phyloP scores from a whole-genome alignment of 2,329 filamentous ascomycete species.

The Beauveria bassiana region DNA sequence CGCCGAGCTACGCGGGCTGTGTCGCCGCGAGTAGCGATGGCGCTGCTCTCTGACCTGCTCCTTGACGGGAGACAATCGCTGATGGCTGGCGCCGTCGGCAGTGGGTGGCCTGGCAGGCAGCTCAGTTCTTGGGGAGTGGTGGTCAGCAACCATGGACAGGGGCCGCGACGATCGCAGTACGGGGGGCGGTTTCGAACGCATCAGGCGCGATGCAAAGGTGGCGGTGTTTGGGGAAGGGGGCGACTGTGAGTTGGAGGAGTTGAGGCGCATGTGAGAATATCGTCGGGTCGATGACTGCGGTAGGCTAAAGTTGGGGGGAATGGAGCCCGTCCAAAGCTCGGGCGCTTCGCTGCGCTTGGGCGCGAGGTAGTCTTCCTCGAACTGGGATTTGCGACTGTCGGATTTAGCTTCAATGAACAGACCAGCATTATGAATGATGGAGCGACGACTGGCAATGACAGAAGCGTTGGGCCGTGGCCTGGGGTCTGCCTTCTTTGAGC shows the following conservation, averaged over 20 bases:
- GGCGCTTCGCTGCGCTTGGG: background rate
- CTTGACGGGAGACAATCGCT: constrained; percentile 8
- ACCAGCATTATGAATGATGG: constrained; percentile 42
- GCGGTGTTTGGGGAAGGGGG: constrained; percentile 15
- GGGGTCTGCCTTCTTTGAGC: constrained; percentile 24
- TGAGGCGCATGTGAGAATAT: constrained; percentile 33
- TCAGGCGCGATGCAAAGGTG: constrained; percentile 14
- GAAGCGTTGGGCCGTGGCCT: constrained; percentile 44
- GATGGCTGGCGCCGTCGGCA: constrained; percentile 14
- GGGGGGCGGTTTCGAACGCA: constrained; percentile 35
- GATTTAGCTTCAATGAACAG: constrained; percentile 34
- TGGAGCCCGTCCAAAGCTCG: constrained; percentile 14
- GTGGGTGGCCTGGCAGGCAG: constrained; percentile 24
- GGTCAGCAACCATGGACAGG: constrained; percentile 47
- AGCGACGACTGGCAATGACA: constrained; percentile 42
- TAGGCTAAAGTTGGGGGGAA: constrained; percentile 46
- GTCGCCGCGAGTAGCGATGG: background rate
- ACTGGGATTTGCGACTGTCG: constrained; percentile 17
- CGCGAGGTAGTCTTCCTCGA: constrained; percentile 5
- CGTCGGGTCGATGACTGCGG: constrained; percentile 39
- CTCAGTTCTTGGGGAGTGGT: constrained; percentile 36
- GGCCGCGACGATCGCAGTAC: constrained; percentile 41
- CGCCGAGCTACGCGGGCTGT: background rate
- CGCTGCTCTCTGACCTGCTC: constrained; percentile 4
- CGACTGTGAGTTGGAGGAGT: constrained; percentile 14